phyloP scores from a whole-genome alignment of 768 basidiomycete genomes.

The Lentinula detonsa region DNA sequence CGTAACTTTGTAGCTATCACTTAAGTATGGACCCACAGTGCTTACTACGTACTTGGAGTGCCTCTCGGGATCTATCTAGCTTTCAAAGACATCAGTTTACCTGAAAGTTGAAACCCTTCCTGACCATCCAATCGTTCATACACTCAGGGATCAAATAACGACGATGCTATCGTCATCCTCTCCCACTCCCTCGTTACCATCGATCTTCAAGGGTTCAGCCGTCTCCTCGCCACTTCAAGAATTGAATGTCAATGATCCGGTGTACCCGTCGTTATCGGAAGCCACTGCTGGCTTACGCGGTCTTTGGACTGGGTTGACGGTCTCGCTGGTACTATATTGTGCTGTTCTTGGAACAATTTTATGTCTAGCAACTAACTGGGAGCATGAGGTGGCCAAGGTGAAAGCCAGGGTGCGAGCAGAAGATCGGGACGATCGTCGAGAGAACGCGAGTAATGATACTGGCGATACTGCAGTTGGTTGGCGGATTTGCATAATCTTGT shows the following conservation, averaged over 20 bases:
- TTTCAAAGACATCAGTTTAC: conserved; percentile 25
- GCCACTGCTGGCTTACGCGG: conserved; percentile 40
- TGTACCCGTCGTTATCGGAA: conserved; percentile 6
- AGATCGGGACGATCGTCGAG: background rate
- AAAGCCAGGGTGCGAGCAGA: conserved; percentile 16
- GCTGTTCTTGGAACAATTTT: conserved; percentile 31
- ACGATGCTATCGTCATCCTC: no score
- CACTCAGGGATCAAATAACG: no score
- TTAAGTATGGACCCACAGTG: conserved; percentile 20
- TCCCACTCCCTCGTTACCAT: no score
- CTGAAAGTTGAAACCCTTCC: no score
- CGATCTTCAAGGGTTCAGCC: no score
- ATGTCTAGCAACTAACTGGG: conserved; percentile 43
- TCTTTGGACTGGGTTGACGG: conserved; percentile 60
- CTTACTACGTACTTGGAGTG: conserved; percentile 57
- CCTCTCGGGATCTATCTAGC: conserved; percentile 56
- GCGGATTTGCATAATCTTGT: background rate
- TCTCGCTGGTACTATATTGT: conserved; percentile 37
- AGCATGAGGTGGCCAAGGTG: conserved; percentile 42
- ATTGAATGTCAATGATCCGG: background rate
- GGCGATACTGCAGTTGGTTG: background rate
- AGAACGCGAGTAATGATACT: background rate
- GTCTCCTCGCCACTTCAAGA: no score
- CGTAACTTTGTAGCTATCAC: background rate
- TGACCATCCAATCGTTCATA: no score